Percentiles rank a stretch among this genome's conserved stretches.
phyloP scores from a whole-genome alignment of 2,329 filamentous ascomycete genomes.

The Aaosphaeria arxii region DNA sequence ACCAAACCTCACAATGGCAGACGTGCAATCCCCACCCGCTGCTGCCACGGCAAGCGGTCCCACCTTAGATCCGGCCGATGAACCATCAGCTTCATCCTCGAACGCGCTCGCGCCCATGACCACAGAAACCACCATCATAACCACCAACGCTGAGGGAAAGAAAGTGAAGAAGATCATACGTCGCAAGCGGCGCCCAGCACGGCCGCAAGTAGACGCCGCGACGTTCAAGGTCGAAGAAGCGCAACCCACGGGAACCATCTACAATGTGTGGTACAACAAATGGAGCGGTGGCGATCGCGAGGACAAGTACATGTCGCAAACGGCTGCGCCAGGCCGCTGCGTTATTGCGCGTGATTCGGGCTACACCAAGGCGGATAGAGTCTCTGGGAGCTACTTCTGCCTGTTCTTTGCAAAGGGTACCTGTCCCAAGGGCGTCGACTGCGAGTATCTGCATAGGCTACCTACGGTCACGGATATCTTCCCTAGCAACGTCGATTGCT shows the following conservation, averaged over 20 bases:
- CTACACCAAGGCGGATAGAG: conserved; percentile 50
- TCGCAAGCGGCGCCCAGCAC: conserved; percentile 84
- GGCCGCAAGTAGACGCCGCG: conserved; percentile 84
- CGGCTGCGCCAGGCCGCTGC: conserved; percentile 79
- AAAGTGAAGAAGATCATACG: conserved; percentile 91
- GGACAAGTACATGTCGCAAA: conserved; percentile 83
- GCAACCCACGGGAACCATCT: conserved; percentile 89
- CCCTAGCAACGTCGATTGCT: conserved; percentile 92
- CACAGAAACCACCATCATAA: not conserved
- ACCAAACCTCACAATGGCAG: not conserved
- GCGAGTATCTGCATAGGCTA: conserved; percentile 87
- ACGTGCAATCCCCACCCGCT: conserved; percentile 1
- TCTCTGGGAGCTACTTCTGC: conserved; percentile 77
- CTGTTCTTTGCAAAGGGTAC: conserved; percentile 82
- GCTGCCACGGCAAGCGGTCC: not conserved
- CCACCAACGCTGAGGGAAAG: conserved; percentile 44
- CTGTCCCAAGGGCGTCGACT: conserved; percentile 85
- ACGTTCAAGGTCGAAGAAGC: conserved; percentile 80
- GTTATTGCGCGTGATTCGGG: conserved; percentile 68
- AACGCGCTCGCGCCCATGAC: not conserved
- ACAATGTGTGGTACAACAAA: conserved; percentile 99
- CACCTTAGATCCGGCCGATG: not conserved
- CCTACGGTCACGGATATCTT: conserved; percentile 86
- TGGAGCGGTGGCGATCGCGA: conserved; percentile 95
- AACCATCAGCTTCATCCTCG: not conserved